Conservation (phyloP, 257 asterid species). For the Mitragyna speciosa region DNA sequence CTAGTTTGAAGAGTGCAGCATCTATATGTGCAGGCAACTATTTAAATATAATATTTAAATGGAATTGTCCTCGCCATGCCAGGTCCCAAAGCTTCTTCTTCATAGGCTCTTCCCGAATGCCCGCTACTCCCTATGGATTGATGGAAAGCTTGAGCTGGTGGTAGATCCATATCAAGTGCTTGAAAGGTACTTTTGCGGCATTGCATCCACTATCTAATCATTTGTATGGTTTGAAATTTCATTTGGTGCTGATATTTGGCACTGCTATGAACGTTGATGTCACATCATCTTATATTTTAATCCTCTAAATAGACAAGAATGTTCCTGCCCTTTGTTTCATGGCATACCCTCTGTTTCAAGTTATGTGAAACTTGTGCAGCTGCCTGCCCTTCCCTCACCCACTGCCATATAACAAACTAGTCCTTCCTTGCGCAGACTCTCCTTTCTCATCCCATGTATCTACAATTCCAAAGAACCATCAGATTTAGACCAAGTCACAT, state of each 20-base stretch:
- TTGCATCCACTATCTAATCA: background rate
- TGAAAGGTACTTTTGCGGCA: constrained; percentile 56
- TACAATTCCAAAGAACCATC: background rate
- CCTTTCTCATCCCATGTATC: background rate
- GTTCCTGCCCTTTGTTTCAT: background rate
- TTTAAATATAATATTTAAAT: background rate
- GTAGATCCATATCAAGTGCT: constrained; percentile 89
- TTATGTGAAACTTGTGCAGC: background rate
- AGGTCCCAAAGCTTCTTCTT: constrained; percentile 88
- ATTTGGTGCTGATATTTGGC: background rate
- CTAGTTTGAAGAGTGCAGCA: background rate
- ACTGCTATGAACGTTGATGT: background rate
- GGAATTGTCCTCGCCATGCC: constrained; percentile 32
- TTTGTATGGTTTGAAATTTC: background rate
- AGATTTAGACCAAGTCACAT: background rate
- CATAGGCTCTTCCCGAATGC: constrained; percentile 87
- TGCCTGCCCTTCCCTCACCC: background rate
- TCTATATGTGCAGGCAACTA: background rate
- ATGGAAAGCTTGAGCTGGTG: constrained; percentile 89
- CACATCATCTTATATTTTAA: background rate
- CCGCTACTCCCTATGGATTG: constrained; percentile 87
- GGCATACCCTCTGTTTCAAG: background rate
- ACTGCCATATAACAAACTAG: background rate
- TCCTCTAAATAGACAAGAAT: background rate
- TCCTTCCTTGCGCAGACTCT: background rate